A percentile compares a stretch with the other conserved stretches of the same genome.
Evolutionary conservation across 805 yeast species (phyloP).

Genomic region (Yarrowia hollandica): DNA sequence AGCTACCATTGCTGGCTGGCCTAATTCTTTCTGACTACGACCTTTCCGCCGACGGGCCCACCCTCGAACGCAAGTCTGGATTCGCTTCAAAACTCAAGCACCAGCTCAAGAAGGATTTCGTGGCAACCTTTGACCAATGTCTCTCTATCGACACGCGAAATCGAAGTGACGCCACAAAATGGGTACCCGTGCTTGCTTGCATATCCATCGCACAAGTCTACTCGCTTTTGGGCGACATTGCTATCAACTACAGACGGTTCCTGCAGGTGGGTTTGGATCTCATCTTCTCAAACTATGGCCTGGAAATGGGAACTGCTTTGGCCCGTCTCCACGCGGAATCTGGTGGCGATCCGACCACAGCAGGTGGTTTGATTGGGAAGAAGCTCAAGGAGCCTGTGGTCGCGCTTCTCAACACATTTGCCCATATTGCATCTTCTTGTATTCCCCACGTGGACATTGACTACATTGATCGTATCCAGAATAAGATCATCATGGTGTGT

Average conservation of each 20-base stretch:
- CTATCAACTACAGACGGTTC: constrained; percentile 20
- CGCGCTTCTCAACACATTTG: constrained; percentile 21
- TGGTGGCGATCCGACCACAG: background rate
- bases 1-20: constrained; percentile 33
- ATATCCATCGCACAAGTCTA: constrained; percentile 24
- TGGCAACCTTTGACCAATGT: constrained; percentile 11
- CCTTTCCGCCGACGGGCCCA: constrained; percentile 4
- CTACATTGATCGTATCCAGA: constrained; percentile 19
- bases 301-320: constrained; percentile 5
- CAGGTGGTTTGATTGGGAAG: background rate
- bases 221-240: background rate
- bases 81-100: background rate
- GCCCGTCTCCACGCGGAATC: constrained; percentile 4
- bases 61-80: background rate
- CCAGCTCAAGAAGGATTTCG: constrained; percentile 18
- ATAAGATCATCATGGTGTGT: constrained; percentile 11
- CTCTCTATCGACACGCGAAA: constrained; percentile 9
- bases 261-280: constrained; percentile 18
- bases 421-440: background rate
- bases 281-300: constrained; percentile 8
- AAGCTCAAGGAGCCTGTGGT: constrained; percentile 23
- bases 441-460: constrained; percentile 18
- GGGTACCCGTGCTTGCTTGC: constrained; percentile 21
- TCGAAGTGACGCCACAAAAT: constrained; percentile 14
- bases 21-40: constrained; percentile 30